phyloP scores from a whole-genome alignment of 805 yeast genomes.

The Candida coleopterorum region DNA sequence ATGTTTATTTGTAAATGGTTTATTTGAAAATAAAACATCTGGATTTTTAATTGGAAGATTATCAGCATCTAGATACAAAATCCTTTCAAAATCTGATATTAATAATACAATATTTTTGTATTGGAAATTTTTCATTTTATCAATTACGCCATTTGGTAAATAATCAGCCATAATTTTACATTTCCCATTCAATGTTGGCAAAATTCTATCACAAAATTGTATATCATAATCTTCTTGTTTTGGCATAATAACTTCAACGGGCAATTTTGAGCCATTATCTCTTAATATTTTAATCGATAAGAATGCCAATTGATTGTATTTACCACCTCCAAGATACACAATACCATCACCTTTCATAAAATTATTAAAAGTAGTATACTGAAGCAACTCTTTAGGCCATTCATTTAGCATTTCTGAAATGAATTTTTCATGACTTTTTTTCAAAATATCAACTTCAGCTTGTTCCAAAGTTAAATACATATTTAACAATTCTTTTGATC shows the following conservation, averaged over 20 bases:
- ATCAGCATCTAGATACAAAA: constrained; percentile 37
- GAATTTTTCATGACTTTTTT: constrained; percentile 19
- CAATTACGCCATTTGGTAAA: constrained; percentile 20
- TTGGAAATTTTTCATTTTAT: constrained; percentile 27
- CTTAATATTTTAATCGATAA: constrained; percentile 30
- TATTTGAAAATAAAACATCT: constrained; percentile 29
- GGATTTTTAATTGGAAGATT: constrained; percentile 34
- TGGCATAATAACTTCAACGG: constrained; percentile 36
- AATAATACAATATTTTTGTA: constrained; percentile 33
- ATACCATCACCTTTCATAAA: constrained; percentile 37
- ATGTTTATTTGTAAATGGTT: constrained; percentile 24
- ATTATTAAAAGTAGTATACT: constrained; percentile 17
- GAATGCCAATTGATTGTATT: constrained; percentile 30
- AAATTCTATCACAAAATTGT: constrained; percentile 27
- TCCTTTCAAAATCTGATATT: constrained; percentile 31
- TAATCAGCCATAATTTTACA: constrained; percentile 47
- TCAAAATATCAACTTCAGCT: constrained; percentile 17
- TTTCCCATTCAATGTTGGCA: constrained; percentile 29
- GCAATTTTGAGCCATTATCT: constrained; percentile 28
- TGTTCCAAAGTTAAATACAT: constrained; percentile 17
- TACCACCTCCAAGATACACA: constrained; percentile 36
- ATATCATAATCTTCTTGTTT: constrained; percentile 26
- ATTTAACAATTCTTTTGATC: constrained; percentile 22
- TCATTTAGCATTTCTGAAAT: constrained; percentile 17
- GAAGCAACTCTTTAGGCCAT: constrained; percentile 18